These are phyloP conservation scores for Rhizophora apiculata DNA, from an alignment of 345 rosid species.

Conservation along the genomic window DNA sequence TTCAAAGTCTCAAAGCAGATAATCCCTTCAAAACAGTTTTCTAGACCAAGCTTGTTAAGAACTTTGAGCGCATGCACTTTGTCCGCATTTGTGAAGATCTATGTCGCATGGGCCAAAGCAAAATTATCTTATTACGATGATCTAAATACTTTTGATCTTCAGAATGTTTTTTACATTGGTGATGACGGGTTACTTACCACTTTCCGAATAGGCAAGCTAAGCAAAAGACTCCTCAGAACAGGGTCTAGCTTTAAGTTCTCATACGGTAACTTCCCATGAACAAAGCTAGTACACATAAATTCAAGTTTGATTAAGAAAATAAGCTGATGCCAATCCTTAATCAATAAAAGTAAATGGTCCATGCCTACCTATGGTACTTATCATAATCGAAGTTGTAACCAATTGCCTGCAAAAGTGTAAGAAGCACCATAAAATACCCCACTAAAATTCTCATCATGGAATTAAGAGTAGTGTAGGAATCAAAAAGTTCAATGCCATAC, in stretches of 20 bases:
- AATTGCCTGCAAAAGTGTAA: constrained; percentile 56
- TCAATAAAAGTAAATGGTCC: background rate
- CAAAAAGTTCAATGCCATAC: constrained; percentile 34
- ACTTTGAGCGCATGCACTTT: constrained; percentile 64
- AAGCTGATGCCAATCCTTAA: background rate
- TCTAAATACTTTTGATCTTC: background rate
- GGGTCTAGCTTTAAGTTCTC: constrained; percentile 88
- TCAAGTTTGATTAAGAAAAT: background rate
- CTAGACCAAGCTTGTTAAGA: constrained; percentile 68
- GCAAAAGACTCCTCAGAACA: constrained; percentile 66
- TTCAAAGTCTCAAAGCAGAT: constrained; percentile 92
- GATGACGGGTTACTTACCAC: constrained; percentile 49
- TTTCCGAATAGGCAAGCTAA: constrained; percentile 73
- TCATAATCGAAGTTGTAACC: constrained; percentile 91
- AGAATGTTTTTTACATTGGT: background rate
- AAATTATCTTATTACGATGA: background rate
- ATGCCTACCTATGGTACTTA: constrained; percentile 76
- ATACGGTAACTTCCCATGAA: constrained; percentile 91
- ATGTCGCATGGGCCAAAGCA: background rate
- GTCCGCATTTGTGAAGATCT: constrained; percentile 97
- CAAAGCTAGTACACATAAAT: constrained; percentile 41
- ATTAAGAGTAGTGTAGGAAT: background rate
- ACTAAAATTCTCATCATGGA: constrained; percentile 3
- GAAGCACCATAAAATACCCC: background rate
- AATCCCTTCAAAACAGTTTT: constrained; percentile 91